phyloP scores from a whole-genome alignment of 768 basidiomycete genomes.

The Mycena indigotica region DNA sequence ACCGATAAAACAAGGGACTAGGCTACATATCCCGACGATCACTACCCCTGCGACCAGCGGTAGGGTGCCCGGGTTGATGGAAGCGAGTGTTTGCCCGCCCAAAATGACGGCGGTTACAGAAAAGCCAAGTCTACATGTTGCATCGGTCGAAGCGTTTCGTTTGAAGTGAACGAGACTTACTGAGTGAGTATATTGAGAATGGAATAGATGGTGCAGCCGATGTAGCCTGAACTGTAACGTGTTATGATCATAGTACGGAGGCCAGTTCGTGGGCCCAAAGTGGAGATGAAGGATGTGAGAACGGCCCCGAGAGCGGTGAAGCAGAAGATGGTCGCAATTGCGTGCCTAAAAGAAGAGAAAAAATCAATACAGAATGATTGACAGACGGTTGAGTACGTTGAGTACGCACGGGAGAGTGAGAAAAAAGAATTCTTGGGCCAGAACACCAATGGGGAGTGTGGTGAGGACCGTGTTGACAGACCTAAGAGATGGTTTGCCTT shows the following conservation, averaged over 20 bases:
- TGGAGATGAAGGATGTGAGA: conserved; percentile 53
- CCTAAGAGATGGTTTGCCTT: conserved; percentile 25
- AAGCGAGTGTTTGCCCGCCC: conserved; percentile 53
- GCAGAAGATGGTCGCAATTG: not conserved
- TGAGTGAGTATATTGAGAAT: conserved; percentile 57
- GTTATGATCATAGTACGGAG: conserved; percentile 57
- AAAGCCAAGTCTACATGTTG: conserved; percentile 44
- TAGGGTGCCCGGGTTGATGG: conserved; percentile 45
- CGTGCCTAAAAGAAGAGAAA: conserved; percentile 30
- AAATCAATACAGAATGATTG: conserved; percentile 25
- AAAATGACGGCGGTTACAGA: conserved; percentile 51
- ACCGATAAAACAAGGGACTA: conserved; percentile 50
- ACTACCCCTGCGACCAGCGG: conserved; percentile 52
- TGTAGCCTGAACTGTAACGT: conserved; percentile 50
- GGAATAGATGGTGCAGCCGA: conserved; percentile 52
- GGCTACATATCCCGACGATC: conserved; percentile 43
- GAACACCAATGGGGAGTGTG: conserved; percentile 52
- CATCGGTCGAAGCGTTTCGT: not conserved
- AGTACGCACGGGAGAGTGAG: conserved; percentile 46
- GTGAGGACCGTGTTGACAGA: conserved; percentile 52
- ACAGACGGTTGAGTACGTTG: not conserved
- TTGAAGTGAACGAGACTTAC: conserved; percentile 22
- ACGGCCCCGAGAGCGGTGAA: not conserved
- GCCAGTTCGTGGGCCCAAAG: conserved; percentile 54
- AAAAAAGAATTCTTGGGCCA: conserved; percentile 50